Base-by-base conservation (phyloP, 1,284 basidiomycete species). In the Ceratobasidium papillatum region DNA sequence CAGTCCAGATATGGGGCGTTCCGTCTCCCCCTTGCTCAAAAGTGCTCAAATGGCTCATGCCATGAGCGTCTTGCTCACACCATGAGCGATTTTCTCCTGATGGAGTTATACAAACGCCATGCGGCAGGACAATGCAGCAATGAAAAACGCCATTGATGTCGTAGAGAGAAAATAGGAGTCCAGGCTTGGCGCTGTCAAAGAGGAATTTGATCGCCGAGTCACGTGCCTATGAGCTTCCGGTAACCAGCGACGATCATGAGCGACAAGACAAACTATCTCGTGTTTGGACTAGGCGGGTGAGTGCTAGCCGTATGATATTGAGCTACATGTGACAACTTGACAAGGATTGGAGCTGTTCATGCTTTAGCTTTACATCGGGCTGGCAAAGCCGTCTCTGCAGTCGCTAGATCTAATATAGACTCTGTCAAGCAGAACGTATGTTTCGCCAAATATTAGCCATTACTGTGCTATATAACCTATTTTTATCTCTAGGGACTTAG, bases 281-380 rank as follows among this genome's bases (percentile, higher is more conserved):
- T 75, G 43, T 69, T 75, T 72, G 74, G 74, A 11, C 74, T 75
- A 34, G 74, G 74, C 58, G 74, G 74, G 74, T 75, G 30, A 52
- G 74, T 14, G 7, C n/a, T 0, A 1, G 19, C 12, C 4, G 45
- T 19, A 36, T 32, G 34, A 34, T 68, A 9, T 12, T 30, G 56
- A 22, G 27, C n/a, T n/a, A n/a, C 38, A 58, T 19, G 64, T 34
- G 32, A 1, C 7, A 7, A 30, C 0, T 36, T n/a, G n/a, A 45
- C 36, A 38, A 75, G 74, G 14, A 69, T 75, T 45, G 74, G 74
- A 14, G 56, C 58, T 3, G 49, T 75, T 12, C 68, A 71, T 58
- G 66, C 66, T 14, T 32, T 72, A 1, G 51, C 59, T 5, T 36
- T 75, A 7, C 36, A 66, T 11, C 65, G 74, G 1, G 66, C 74